phyloP scores from a whole-genome alignment of 306 rosid species.

The Quercus alba region DNA sequence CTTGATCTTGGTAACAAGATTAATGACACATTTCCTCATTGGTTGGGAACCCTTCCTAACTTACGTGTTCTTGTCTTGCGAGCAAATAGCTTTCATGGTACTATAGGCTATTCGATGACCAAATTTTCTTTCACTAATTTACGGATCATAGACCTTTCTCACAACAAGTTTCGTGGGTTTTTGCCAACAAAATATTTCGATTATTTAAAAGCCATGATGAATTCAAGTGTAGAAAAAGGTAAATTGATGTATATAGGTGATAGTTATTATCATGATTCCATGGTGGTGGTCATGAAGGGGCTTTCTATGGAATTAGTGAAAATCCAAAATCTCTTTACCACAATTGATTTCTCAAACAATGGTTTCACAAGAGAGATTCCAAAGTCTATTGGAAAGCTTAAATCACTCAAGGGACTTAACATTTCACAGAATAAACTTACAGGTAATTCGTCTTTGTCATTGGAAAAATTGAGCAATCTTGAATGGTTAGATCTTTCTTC shows the following conservation, averaged over 20 bases:
- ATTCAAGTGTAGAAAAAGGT: too few relatives aligned
- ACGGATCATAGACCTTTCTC: too few relatives aligned
- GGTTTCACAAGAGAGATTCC: background rate
- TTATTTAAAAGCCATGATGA: too few relatives aligned
- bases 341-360: slow-evolving; percentile 7
- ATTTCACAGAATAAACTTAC: background rate
- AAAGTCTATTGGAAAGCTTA: background rate
- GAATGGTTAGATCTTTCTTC: too few relatives aligned
- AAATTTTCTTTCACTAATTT: too few relatives aligned
- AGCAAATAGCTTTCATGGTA: slow-evolving; percentile 5
- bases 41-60: background rate
- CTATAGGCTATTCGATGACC: too few relatives aligned
- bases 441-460: background rate
- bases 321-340: background rate
- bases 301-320: background rate
- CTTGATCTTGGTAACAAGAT: slow-evolving; percentile 6
- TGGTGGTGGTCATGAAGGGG: too few relatives aligned
- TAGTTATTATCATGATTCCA: too few relatives aligned
- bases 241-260: too few relatives aligned
- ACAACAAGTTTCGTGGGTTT: too few relatives aligned
- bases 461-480: background rate
- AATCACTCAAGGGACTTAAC: background rate
- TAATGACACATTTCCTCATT: background rate
- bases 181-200: too few relatives aligned
- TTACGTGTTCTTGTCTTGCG: slow-evolving; percentile 2